Percentiles rank a stretch among this genome's conserved stretches.
phyloP scores from a whole-genome alignment of 768 basidiomycete species.

The Gyrodon lividus region DNA sequence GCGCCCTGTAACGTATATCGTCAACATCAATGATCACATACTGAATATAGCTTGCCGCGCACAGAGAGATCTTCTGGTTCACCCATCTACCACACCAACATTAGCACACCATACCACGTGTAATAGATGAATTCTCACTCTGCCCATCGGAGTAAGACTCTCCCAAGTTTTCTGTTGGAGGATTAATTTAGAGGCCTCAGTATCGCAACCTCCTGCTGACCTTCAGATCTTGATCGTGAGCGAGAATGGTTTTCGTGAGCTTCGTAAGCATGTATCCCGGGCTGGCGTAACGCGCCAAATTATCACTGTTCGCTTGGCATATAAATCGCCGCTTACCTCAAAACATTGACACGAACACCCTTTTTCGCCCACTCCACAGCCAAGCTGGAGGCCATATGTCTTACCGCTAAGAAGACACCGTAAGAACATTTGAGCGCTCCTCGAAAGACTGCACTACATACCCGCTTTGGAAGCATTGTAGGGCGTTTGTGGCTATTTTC shows the following conservation, averaged over 20 bases:
- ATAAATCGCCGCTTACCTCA: constrained; percentile 49
- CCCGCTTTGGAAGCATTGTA: constrained; percentile 97
- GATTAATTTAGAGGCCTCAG: not conserved
- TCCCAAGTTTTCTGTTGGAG: constrained; percentile 76
- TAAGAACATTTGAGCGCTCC: constrained; percentile 6
- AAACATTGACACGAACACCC: constrained; percentile 80
- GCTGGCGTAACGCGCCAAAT: constrained; percentile 36
- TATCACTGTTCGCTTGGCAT: not conserved
- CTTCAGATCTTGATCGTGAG: constrained; percentile 72
- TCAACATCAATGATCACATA: not conserved
- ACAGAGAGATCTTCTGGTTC: constrained; percentile 91
- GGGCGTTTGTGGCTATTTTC: constrained; percentile 75
- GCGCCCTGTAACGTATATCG: constrained; percentile 55
- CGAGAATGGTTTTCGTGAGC: constrained; percentile 80
- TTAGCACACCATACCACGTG: constrained; percentile 8
- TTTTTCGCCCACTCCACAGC: constrained; percentile 96
- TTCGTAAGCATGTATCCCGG: constrained; percentile 96
- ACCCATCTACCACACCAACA: constrained; percentile 60
- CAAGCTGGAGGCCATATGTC: constrained; percentile 89
- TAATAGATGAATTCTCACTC: constrained; percentile 44
- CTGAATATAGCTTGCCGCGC: constrained; percentile 21
- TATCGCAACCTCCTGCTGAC: constrained; percentile 35
- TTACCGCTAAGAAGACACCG: constrained; percentile 58
- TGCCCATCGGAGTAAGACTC: constrained; percentile 80
- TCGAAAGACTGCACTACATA: constrained; percentile 26